Conservation (phyloP, 2,329 filamentous ascomycete genomes). For the Orbilia javanica region DNA sequence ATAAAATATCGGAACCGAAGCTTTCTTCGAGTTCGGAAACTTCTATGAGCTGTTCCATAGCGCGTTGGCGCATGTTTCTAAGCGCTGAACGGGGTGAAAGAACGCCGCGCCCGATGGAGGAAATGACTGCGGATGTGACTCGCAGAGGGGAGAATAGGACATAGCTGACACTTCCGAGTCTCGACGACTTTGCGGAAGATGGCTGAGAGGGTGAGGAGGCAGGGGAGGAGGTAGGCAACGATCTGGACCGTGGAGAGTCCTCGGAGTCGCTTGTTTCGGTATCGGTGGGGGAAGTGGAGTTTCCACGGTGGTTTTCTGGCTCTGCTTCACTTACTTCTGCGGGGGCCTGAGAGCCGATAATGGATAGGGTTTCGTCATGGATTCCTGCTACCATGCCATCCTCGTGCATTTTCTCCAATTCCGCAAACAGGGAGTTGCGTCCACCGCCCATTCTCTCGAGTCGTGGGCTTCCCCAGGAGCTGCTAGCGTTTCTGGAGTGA, state of each 20-base stretch:
- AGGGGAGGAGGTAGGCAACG: conserved; percentile 29
- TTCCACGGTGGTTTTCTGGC: conserved; percentile 28
- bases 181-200: conserved; percentile 37
- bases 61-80: conserved; percentile 48
- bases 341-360: conserved; percentile 33
- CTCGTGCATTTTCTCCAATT: conserved; percentile 52
- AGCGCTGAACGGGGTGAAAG: conserved; percentile 50
- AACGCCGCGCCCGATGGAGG: conserved; percentile 44
- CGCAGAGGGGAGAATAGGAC: conserved; percentile 53
- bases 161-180: conserved; percentile 41
- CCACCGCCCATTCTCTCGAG: conserved; percentile 43
- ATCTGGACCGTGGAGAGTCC: conserved; percentile 37
- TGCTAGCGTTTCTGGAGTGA: conserved; percentile 52
- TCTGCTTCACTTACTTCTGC: conserved; percentile 54
- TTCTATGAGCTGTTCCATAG: conserved; percentile 55
- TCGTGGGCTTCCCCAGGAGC: conserved; percentile 49
- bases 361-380: conserved; percentile 47
- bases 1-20: conserved; percentile 49
- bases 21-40: conserved; percentile 55
- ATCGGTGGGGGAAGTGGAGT: conserved; percentile 51
- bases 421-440: conserved; percentile 52
- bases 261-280: conserved; percentile 58
- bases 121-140: conserved; percentile 50
- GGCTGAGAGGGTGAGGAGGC: conserved; percentile 16
- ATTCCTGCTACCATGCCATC: conserved; percentile 46